phyloP scores from a whole-genome alignment of 495 filamentous ascomycete species.

The Aspergillus carlsbadensis region DNA sequence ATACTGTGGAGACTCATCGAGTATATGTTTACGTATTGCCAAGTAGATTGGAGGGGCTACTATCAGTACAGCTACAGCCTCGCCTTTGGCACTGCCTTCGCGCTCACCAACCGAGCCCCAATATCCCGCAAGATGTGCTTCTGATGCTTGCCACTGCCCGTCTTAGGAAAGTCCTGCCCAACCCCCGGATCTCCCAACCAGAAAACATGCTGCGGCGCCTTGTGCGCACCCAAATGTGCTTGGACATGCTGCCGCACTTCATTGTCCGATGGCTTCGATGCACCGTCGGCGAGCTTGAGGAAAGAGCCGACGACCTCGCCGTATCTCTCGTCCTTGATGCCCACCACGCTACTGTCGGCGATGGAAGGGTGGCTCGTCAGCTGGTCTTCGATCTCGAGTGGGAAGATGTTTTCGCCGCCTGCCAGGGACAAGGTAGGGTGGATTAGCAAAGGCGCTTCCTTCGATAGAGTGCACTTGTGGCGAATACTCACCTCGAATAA shows the following conservation, averaged over 20 bases:
- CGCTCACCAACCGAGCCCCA: constrained; percentile 53
- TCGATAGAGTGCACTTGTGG: background rate
- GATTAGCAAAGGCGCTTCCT: too few relatives aligned
- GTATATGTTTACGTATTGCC: too few relatives aligned
- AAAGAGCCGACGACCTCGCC: constrained; percentile 68
- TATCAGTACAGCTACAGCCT: too few relatives aligned
- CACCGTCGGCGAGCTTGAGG: constrained; percentile 35
- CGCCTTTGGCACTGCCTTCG: too few relatives aligned
- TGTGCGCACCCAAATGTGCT: constrained; percentile 61
- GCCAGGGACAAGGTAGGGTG: background rate
- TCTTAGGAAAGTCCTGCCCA: constrained; percentile 54
- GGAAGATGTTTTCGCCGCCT: constrained; percentile 78
- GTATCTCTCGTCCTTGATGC: constrained; percentile 59
- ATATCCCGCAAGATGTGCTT: constrained; percentile 63
- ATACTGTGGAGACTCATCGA: too few relatives aligned
- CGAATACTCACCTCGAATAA: constrained; percentile 61
- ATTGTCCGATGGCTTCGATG: constrained; percentile 37
- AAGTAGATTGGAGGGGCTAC: too few relatives aligned
- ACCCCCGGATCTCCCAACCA: constrained; percentile 61
- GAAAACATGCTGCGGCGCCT: constrained; percentile 64
- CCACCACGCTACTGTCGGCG: constrained; percentile 57
- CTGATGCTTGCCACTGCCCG: constrained; percentile 69
- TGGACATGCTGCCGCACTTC: constrained; percentile 59
- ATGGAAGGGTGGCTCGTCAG: constrained; percentile 57
- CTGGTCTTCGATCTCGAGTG: constrained; percentile 69